phyloP scores from a whole-genome alignment of 116 monocot genomes.

The Papilionanthe hybrid region DNA sequence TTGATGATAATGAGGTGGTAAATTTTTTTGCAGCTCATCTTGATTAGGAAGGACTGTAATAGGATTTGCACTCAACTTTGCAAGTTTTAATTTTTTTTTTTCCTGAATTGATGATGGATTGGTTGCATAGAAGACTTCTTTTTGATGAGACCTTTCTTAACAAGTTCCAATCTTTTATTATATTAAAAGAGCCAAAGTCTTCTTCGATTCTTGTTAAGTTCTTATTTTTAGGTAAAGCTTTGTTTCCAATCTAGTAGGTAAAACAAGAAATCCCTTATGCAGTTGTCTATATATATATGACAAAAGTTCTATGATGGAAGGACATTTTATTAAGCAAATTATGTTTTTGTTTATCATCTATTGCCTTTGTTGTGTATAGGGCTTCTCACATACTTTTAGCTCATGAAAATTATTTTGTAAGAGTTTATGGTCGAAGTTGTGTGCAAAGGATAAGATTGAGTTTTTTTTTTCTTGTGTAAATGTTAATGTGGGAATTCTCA shows the following conservation, averaged over 20 bases:
- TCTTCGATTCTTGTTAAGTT: too few species aligned
- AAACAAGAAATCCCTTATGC: too few species aligned
- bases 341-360: not conserved
- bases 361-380: not conserved
- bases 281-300: too few species aligned
- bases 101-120: not conserved
- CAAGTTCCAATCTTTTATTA: not conserved
- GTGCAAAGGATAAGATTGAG: not conserved
- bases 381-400: not conserved
- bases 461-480: not conserved
- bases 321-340: not conserved
- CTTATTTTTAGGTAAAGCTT: too few species aligned
- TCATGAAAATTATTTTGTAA: not conserved
- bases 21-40: not conserved
- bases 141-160: not conserved
- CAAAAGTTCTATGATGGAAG: not conserved
- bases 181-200: too few species aligned
- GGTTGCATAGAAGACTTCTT: not conserved
- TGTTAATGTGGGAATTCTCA: not conserved
- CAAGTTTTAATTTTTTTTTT: not conserved
- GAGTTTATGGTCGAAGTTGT: not conserved
- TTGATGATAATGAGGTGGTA: conserved; percentile 27
- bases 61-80: not conserved
- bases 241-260: not conserved
- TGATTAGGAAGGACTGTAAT: not conserved